Evolutionary conservation across 495 filamentous ascomycete genomes (phyloP), one percentile per base, ranked within the genome.

Genomic region (Tirmania nivea): DNA sequence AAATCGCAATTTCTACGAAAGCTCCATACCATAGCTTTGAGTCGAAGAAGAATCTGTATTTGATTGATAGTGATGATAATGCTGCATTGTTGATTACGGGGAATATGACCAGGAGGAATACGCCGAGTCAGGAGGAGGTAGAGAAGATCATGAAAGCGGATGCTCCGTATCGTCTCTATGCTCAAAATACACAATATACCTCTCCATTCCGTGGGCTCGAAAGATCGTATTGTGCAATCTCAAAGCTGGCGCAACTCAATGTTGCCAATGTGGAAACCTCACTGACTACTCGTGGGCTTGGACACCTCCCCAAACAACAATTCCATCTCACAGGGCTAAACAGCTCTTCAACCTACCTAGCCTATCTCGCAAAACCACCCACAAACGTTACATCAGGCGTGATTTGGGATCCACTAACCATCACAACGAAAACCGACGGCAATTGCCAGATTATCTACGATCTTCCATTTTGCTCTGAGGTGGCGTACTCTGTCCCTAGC

Each of bases 401-500:
- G 35, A 75, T 96, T 31, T 94, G 78, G 69, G 66, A 67, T 25
- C 64, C 74, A 17, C 77, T 79, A 51, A 73, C 65, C 8, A 86
- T 94, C 63, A 73, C 66, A 0, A 97, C 90, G 6, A 88, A 90
- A 62, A 66, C 76, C 52, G 77, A 68, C 58, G 64, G 61, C 48
- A 93, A 89, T 65, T 99, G 90, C 66, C 79, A 79, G 36, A 71
- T 99, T 11, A 71, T 99, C 36, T 83, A 77, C 67, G 78, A 89
- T 62, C 77, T 99, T 16, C 66, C 72, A 3, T 88, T 95, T 66
- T 99, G 90, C 70, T 73, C 75, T 52, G 76, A 90, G 55, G 76
- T 89, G 49, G 84, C 87, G 47, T 94, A 95, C 66, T 81, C 92
- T 19, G 90, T 94, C 0, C 90, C 90, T 0, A 76, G 78, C 52